Evolutionary conservation across 202 grass and related monocot genomes (phyloP).

Genomic region (Hordeum pubiflorum): DNA sequence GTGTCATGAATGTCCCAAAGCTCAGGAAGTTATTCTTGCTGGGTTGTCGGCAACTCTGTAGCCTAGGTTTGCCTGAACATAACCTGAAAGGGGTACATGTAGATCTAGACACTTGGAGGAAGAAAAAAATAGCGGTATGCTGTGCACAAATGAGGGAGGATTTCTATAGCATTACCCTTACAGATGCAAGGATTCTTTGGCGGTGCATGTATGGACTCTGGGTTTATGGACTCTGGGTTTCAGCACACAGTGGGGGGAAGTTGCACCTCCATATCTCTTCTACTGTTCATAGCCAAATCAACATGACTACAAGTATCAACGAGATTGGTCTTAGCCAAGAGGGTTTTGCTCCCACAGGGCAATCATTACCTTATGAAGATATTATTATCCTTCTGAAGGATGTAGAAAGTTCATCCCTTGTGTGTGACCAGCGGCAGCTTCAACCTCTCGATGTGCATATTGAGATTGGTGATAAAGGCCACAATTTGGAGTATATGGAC

Average conservation of each 20-base stretch:
- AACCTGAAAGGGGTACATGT: neutral
- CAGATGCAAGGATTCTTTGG: neutral
- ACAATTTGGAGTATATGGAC: neutral
- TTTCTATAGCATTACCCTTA: neutral
- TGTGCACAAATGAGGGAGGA: neutral
- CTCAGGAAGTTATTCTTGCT: neutral
- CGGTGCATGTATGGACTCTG: no score
- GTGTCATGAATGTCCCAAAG: neutral
- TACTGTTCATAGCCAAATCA: neutral
- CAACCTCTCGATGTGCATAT: neutral
- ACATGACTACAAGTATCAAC: neutral
- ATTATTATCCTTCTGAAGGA: neutral
- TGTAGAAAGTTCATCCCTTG: neutral
- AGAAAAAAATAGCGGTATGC: neutral
- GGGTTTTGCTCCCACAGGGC: no score
- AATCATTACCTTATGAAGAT: neutral
- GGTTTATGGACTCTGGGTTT: no score
- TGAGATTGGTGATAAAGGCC: neutral
- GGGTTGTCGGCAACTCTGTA: neutral
- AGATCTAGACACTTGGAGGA: neutral
- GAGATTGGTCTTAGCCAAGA: neutral
- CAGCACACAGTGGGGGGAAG: fast-evolving
- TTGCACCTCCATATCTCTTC: neutral
- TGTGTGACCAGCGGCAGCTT: neutral
- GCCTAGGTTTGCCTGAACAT: neutral